A percentile compares a stretch with the other conserved stretches of the same genome.
Evolutionary conservation across 257 asterid genomes (phyloP).

Genomic region (Agastache rugosa): DNA sequence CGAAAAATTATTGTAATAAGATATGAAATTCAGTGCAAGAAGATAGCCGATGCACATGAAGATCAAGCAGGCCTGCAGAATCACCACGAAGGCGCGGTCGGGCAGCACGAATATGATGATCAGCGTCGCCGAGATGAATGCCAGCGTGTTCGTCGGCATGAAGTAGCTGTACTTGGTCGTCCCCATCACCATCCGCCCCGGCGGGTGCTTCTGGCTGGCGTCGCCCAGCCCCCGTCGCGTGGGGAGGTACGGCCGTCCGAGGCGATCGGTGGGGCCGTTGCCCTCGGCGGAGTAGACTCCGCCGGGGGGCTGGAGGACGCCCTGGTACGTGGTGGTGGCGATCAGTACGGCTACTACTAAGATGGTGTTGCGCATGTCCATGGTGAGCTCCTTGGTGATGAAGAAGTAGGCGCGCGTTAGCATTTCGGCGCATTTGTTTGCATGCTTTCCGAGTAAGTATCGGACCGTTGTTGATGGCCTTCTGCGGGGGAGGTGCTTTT

Average conservation of each 20-base stretch:
- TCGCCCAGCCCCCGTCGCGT: not conserved
- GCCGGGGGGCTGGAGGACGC: constrained; percentile 42
- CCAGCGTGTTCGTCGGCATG: constrained; percentile 39
- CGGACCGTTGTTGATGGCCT: not conserved
- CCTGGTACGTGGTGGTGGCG: constrained; percentile 41
- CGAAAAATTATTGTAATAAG: constrained; percentile 6
- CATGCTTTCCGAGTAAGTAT: not conserved
- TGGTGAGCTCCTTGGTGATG: constrained; percentile 8
- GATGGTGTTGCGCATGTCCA: constrained; percentile 35
- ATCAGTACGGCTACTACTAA: constrained; percentile 36
- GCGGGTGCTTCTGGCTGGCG: not conserved
- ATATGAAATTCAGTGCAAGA: constrained; percentile 10
- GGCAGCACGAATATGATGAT: constrained; percentile 37
- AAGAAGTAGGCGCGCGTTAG: constrained; percentile 11
- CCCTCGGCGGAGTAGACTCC: constrained; percentile 34
- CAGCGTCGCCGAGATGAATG: constrained; percentile 31
- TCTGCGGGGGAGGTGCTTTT: not conserved
- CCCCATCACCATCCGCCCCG: constrained; percentile 40
- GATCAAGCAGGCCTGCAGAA: constrained; percentile 20
- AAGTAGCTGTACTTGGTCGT: constrained; percentile 13
- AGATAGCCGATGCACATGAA: constrained; percentile 30
- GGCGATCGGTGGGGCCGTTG: not conserved
- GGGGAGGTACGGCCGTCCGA: not conserved
- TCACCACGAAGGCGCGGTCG: constrained; percentile 22
- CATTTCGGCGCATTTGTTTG: not conserved